phyloP scores from a whole-genome alignment of 1,284 basidiomycete genomes.

The Mrakiaceae sp. region DNA sequence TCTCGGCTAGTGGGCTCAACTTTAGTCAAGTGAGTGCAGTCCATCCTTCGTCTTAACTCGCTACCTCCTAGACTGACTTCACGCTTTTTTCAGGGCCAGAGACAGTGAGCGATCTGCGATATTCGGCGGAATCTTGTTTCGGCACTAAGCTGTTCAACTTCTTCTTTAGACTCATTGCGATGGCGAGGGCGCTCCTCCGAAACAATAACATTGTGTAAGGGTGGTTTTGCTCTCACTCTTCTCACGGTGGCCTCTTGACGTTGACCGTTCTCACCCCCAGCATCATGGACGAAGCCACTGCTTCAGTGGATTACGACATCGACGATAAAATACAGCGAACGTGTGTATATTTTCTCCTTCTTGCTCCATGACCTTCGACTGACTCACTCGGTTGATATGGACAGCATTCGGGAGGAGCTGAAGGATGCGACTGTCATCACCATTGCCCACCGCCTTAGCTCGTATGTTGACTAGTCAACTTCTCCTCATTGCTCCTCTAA shows the following conservation, averaged over 20 bases:
- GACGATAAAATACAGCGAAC: constrained; percentile 49
- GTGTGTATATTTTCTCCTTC: no score
- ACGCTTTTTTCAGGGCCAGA: no score
- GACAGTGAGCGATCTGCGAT: no score
- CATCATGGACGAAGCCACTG: constrained; percentile 73
- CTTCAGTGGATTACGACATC: constrained; percentile 65
- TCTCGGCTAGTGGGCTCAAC: constrained; percentile 36
- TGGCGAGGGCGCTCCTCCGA: constrained; percentile 55
- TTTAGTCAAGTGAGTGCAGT: no score
- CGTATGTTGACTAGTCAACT: no score
- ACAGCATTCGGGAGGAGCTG: constrained; percentile 69
- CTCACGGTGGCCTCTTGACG: neutral
- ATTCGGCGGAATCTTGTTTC: no score
- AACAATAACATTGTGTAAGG: constrained; percentile 36
- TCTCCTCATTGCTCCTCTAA: no score
- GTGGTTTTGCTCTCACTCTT: neutral
- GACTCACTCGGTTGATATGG: constrained; percentile 3
- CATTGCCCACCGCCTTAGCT: constrained; percentile 53
- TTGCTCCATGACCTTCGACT: no score
- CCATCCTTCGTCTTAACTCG: no score
- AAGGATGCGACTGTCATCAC: constrained; percentile 3
- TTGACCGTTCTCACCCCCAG: neutral
- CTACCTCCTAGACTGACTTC: no score
- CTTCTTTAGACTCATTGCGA: constrained; percentile 46
- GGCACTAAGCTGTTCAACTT: no score